Base-by-base conservation (phyloP, 2,329 filamentous ascomycete species). In the Helotiales sp. region DNA sequence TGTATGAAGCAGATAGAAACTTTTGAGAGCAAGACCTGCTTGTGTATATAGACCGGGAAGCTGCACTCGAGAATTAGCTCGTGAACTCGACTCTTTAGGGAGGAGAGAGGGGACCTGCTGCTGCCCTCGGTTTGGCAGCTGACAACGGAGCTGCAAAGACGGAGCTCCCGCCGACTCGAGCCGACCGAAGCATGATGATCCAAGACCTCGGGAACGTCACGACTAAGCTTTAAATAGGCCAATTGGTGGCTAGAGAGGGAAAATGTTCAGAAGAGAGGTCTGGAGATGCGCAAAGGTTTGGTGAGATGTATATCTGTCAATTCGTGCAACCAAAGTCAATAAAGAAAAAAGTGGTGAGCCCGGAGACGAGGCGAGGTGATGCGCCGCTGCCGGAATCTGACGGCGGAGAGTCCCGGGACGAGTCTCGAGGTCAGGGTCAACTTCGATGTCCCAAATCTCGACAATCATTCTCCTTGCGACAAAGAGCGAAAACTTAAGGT, bases 171-270 rank as follows among this genome's bases (percentile, higher is more conserved):
- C n/a, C n/a, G n/a, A n/a, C 40, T 44, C 61, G 58, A 61, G 63
- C 67, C 61, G 64, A 67, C 52, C 66, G 66, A 44, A 67, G 58
- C 66, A 67, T 68, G 44, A 61, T 65, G 30, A 31, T 59, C 47
- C 29, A 22, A 30, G 27, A 34, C 29, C 31, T 48, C 5, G 55
- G 36, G 30, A 46, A 42, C 42, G 22, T 52, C 47, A 51, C 44
- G 52, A 48, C 17, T 7, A 33, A 24, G 53, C 7, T 22, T 25
- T 13, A 27, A 60, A 49, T n/a, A 13, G 19, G 54, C 33, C 57
- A 59, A 62, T 62, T 62, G 47, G 54, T 48, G 38, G 13, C 49
- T 6, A 7, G 13, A 30, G 12, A 34, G 34, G 36, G 6, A 29
- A 31, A 19, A 24, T 9, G 12, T 27, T 5, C n/a, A n/a, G 29